These are phyloP conservation scores for Pseudognaphalium luteoalbum DNA, from an alignment of 129 eudicot genomes.

Conservation along the genomic window DNA sequence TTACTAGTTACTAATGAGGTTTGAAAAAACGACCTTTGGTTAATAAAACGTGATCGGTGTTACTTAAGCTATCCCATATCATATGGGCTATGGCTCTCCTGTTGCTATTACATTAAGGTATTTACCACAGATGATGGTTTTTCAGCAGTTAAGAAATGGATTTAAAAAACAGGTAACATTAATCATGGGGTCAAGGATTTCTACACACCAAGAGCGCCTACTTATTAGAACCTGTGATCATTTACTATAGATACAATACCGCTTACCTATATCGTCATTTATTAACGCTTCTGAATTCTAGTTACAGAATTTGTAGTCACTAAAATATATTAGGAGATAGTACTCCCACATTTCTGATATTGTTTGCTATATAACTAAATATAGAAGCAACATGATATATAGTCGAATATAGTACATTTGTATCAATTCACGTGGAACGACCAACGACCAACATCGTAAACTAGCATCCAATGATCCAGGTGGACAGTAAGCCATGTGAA, in stretches of 20 bases:
- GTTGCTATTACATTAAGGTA: no score
- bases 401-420: background rate
- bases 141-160: no score
- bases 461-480: slow-evolving; percentile 3
- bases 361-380: background rate
- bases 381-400: slow-evolving; percentile 2
- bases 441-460: slow-evolving; percentile 6
- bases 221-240: no score
- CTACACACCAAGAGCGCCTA: no score
- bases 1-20: no score
- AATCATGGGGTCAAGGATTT: no score
- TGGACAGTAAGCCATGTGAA: slow-evolving; percentile 12
- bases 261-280: background rate
- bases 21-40: no score
- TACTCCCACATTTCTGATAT: background rate
- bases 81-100: no score
- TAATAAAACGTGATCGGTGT: no score
- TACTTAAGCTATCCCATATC: no score
- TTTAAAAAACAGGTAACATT: no score
- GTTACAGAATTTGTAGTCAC: background rate
- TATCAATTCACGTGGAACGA: background rate
- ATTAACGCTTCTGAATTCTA: background rate
- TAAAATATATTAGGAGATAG: background rate
- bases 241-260: background rate
- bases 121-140: no score